Evolutionary conservation across 768 basidiomycete genomes (phyloP).

Genomic region (Trametes villosa): DNA sequence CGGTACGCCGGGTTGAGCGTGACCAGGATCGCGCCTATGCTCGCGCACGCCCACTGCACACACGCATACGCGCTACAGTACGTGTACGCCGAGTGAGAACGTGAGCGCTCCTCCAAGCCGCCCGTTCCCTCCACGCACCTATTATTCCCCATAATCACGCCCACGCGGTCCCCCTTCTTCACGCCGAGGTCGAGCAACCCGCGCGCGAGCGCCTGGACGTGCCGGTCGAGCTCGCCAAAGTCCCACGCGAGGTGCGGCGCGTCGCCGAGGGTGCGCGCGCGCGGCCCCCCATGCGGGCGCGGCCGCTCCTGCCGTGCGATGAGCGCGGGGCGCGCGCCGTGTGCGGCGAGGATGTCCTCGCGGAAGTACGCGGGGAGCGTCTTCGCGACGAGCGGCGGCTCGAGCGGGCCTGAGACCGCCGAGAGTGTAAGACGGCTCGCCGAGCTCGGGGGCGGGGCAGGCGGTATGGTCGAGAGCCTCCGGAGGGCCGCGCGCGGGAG

Average conservation of each 20-base stretch:
- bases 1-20: slow-evolving; percentile 86
- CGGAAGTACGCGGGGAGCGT: slow-evolving; percentile 69
- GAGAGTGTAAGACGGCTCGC: slow-evolving; percentile 38
- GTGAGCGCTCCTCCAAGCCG: not conserved
- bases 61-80: slow-evolving; percentile 68
- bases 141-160: slow-evolving; percentile 83
- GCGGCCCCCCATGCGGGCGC: slow-evolving; percentile 63
- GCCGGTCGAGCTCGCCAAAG: slow-evolving; percentile 68
- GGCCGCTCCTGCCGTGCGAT: slow-evolving; percentile 65
- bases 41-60: slow-evolving; percentile 87
- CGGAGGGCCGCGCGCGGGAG: not conserved
- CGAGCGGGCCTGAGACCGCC: slow-evolving; percentile 56
- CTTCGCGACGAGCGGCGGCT: slow-evolving; percentile 57
- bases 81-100: not conserved
- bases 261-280: slow-evolving; percentile 52
- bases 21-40: slow-evolving; percentile 80
- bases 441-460: not conserved
- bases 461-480: slow-evolving; percentile 6
- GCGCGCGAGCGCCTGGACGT: slow-evolving; percentile 69
- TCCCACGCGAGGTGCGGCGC: slow-evolving; percentile 68
- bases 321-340: slow-evolving; percentile 60
- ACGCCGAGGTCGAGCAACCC: slow-evolving; percentile 75
- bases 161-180: slow-evolving; percentile 75
- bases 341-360: slow-evolving; percentile 54
- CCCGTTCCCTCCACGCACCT: slow-evolving; percentile 50